Evolutionary conservation across 176 grass and related monocot species (phyloP), one percentile per base, ranked within the genome.

Genomic region (Triticum urartu): DNA sequence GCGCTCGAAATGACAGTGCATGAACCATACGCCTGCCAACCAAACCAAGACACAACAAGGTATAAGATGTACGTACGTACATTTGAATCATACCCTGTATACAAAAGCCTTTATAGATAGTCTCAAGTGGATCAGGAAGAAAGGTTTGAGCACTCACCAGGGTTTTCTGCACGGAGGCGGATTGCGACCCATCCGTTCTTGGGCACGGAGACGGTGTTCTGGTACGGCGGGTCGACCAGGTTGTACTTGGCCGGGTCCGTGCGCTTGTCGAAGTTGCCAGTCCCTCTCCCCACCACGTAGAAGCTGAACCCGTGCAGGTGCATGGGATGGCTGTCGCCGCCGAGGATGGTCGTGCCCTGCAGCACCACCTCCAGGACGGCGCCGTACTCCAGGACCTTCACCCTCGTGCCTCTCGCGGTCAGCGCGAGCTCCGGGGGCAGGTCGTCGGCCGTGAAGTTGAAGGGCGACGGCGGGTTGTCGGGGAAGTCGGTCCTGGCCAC

Each of bases 351-450:
- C 14, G 35, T 85, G 83, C 45, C 78, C 25, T 89, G 83, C 20
- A 89, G 28, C 68, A 89, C 88, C 20, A 89, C 83, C 83, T 85
- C 88, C 47, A 89, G 25, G 1, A 88, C 64, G 4, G 86, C 32
- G 12, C 89, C 91, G 13, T 92, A 91, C 88, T 91, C 88, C 4
- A 95, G 42, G 0, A 95, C 83, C 88, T 89, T 95, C 35, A 95
- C 93, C 74, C 90, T 87, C 20, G 86, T 89, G 17, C 6, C 89
- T 24, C 11, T 81, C 36, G 30, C 73, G 1, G 84, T 87, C n/a
- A 88, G 40, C 4, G 1, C 0, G 3, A 50, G 8, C 9, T n/a
- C 40, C 15, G 0, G 0, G 1, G 35, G 35, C 1, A 30, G 11
- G 60, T 12, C 2, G 2, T 58, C n/a, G 2, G 4, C 33, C 2